Evolutionary conservation across 1,284 basidiomycete genomes (phyloP).

Genomic region (Melampsora allii-populina): DNA sequence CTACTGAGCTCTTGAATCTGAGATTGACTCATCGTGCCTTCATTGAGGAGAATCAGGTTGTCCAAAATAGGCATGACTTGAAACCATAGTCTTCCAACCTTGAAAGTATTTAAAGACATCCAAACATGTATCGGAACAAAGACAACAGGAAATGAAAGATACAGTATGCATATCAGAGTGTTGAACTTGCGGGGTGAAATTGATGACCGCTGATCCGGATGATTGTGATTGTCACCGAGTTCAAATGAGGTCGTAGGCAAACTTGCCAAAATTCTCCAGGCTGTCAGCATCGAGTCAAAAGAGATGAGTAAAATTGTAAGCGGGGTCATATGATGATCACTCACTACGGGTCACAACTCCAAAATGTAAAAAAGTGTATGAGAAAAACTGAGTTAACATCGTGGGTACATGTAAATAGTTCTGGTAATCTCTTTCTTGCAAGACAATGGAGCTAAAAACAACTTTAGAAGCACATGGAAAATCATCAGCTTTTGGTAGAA

Average conservation of each 20-base stretch:
- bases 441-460: not conserved
- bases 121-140: not conserved
- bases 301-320: not conserved
- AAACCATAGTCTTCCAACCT: not conserved
- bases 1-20: not conserved
- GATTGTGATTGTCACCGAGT: not conserved
- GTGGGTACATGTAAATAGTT: not conserved
- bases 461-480: not conserved
- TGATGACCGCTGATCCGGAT: not conserved
- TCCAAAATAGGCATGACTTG: not conserved
- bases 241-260: not conserved
- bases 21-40: not conserved
- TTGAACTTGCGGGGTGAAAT: not conserved
- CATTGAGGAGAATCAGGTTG: not conserved
- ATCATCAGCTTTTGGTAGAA: not conserved
- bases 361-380: not conserved
- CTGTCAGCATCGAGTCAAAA: not conserved
- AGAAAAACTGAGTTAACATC: not conserved
- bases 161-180: not conserved
- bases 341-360: not conserved
- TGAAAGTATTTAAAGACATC: not conserved
- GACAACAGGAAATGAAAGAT: not conserved
- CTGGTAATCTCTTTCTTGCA: not conserved
- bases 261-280: not conserved
- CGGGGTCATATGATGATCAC: not conserved